A percentile compares a stretch with the other conserved stretches of the same genome.
phyloP scores from a whole-genome alignment of 2,329 filamentous ascomycete species.

The Diaporthe destruens region DNA sequence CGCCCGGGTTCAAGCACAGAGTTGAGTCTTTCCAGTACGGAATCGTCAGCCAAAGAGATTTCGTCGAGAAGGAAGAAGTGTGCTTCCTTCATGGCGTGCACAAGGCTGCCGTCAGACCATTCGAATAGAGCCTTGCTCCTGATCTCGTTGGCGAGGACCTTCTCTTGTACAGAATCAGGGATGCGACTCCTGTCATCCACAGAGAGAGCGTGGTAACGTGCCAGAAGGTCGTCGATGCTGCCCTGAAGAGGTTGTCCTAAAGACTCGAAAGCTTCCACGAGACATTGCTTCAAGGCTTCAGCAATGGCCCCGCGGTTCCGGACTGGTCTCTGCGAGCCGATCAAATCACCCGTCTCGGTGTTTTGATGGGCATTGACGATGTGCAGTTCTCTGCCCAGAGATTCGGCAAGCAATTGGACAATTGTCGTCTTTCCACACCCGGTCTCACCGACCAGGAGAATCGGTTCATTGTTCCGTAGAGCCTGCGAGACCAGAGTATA shows the following conservation, averaged over 20 bases:
- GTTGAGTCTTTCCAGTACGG: slow-evolving; percentile 94
- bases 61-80: slow-evolving; percentile 96
- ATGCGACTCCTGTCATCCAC: slow-evolving; percentile 59
- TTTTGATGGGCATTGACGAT: slow-evolving; percentile 99
- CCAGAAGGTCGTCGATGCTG: slow-evolving; percentile 68
- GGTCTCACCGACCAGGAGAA: slow-evolving; percentile 94
- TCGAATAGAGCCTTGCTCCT: slow-evolving; percentile 91
- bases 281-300: slow-evolving; percentile 72
- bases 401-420: slow-evolving; percentile 90
- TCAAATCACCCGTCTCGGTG: slow-evolving; percentile 95
- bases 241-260: slow-evolving; percentile 54
- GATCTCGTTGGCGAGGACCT: slow-evolving; percentile 62
- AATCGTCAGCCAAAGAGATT: slow-evolving; percentile 97
- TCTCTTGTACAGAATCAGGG: slow-evolving; percentile 60
- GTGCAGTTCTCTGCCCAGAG: slow-evolving; percentile 79
- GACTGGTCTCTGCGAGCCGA: slow-evolving; percentile 92
- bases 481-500: slow-evolving; percentile 92
- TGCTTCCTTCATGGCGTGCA: slow-evolving; percentile 91
- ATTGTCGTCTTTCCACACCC: slow-evolving; percentile 98
- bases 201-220: slow-evolving; percentile 68
- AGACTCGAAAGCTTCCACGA: slow-evolving; percentile 61
- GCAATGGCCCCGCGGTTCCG: slow-evolving; percentile 84
- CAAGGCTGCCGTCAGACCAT: slow-evolving; percentile 94
- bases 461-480: slow-evolving; percentile 89
- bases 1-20: slow-evolving; percentile 93